A percentile compares a stretch with the other conserved stretches of the same genome.
Evolutionary conservation across 1,284 basidiomycete genomes (phyloP).

Genomic region (Amylostereum areolatum): DNA sequence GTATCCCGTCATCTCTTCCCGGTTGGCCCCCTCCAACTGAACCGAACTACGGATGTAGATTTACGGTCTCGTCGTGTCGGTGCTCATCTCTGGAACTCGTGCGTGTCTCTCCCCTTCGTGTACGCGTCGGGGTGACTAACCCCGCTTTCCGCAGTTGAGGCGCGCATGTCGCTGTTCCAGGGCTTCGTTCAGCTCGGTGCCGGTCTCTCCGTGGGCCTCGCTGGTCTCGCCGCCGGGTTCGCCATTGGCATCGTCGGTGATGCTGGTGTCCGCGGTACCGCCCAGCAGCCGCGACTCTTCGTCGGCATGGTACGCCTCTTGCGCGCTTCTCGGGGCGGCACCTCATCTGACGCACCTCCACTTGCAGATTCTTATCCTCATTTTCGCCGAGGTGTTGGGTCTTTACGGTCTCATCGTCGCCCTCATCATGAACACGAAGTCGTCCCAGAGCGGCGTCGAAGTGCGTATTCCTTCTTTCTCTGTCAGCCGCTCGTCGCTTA

Average conservation of each 20-base stretch:
- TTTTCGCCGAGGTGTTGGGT: conserved; percentile 83
- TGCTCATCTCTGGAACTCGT: conserved; percentile 79
- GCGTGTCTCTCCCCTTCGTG: conserved; percentile 27
- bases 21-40: background rate
- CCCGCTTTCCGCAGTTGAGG: conserved; percentile 30
- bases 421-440: conserved; percentile 80
- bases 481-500: background rate
- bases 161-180: conserved; percentile 64
- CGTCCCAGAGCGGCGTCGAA: conserved; percentile 18
- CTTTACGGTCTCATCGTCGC: conserved; percentile 85
- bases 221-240: conserved; percentile 87
- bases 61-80: conserved; percentile 92
- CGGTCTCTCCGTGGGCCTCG: conserved; percentile 82
- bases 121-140: background rate
- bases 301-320: conserved; percentile 68
- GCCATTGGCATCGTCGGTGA: conserved; percentile 96
- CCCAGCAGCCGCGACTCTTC: conserved; percentile 90
- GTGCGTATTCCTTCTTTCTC: conserved; percentile 11
- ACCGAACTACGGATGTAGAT: conserved; percentile 26
- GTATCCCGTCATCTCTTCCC: conserved; percentile 19
- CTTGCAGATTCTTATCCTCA: conserved; percentile 61
- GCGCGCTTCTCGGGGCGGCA: background rate
- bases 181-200: conserved; percentile 90
- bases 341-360: background rate
- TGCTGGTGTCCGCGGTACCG: conserved; percentile 86